phyloP scores from a whole-genome alignment of 495 filamentous ascomycete species.

The Lasiosphaeria miniovina region DNA sequence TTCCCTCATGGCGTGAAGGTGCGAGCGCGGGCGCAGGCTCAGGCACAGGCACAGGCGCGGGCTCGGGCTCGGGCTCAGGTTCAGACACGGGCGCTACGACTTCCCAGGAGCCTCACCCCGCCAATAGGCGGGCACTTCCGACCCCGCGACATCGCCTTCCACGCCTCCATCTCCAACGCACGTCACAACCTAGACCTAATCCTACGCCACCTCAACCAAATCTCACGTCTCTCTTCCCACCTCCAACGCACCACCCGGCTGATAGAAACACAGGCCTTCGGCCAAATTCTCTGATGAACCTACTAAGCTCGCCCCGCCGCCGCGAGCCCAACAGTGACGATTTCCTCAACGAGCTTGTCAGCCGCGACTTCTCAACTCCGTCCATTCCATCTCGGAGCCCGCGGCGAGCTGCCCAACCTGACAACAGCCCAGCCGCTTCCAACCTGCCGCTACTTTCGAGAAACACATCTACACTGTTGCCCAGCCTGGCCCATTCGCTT shows the following conservation, averaged over 20 bases:
- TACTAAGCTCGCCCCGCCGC: background rate
- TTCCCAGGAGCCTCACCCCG: background rate
- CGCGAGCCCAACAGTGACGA: conserved; percentile 31
- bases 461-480: background rate
- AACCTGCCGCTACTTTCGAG: background rate
- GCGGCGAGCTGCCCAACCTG: background rate
- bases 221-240: too few species aligned
- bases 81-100: background rate
- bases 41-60: too few species aligned
- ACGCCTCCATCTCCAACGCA: background rate
- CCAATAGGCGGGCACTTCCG: background rate
- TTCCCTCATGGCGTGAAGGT: background rate
- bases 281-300: too few species aligned
- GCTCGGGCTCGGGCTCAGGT: too few species aligned
- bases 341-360: conserved; percentile 26
- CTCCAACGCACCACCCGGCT: too few species aligned
- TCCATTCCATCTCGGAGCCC: conserved; percentile 23
- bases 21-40: background rate
- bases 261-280: too few species aligned
- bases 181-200: background rate
- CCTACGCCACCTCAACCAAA: background rate
- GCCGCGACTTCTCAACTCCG: conserved; percentile 37
- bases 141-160: background rate
- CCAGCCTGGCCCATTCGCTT: background rate
- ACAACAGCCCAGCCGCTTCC: background rate